These are phyloP conservation scores for Cubamyces sp. DNA, from an alignment of 768 basidiomycete species.

Conservation along the genomic window DNA sequence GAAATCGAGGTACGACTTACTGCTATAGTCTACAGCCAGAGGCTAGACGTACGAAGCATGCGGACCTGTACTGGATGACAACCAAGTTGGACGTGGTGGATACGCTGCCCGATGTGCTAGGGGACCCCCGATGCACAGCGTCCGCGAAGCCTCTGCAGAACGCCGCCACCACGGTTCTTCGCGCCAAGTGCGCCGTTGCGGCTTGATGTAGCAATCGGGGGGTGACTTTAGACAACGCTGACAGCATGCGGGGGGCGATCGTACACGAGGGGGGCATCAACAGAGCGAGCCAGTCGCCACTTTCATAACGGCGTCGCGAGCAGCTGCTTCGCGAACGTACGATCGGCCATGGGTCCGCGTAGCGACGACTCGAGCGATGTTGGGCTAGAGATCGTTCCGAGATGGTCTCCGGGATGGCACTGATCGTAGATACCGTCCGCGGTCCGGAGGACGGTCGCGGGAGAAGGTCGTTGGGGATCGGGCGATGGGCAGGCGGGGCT, in stretches of 20 bases:
- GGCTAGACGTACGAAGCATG: conserved; percentile 1
- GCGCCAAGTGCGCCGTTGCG: neutral
- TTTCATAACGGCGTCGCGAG: conserved; percentile 4
- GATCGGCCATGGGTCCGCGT: conserved; percentile 6
- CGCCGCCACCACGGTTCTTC: conserved; percentile 16
- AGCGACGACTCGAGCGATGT: conserved; percentile 3
- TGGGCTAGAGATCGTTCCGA: conserved; percentile 19
- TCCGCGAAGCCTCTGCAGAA: conserved; percentile 2
- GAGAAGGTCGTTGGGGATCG: conserved; percentile 19
- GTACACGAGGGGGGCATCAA: conserved; percentile 7
- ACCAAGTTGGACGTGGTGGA: neutral
- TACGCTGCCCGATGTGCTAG: neutral
- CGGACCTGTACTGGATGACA: neutral
- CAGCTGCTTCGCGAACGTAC: conserved; percentile 7
- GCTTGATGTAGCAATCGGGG: conserved; percentile 11
- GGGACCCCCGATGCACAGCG: conserved; percentile 12
- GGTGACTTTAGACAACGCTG: conserved; percentile 9
- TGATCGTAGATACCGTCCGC: conserved; percentile 13
- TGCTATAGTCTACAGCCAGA: conserved; percentile 1
- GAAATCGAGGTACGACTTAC: conserved; percentile 10
- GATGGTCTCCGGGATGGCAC: conserved; percentile 12
- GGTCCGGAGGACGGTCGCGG: conserved; percentile 19
- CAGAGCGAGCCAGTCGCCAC: conserved; percentile 11
- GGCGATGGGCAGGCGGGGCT: neutral
- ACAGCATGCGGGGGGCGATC: conserved; percentile 2